These are phyloP conservation scores for Grosmannia penicillata DNA, from an alignment of 2,329 filamentous ascomycete species.

Conservation along the genomic window DNA sequence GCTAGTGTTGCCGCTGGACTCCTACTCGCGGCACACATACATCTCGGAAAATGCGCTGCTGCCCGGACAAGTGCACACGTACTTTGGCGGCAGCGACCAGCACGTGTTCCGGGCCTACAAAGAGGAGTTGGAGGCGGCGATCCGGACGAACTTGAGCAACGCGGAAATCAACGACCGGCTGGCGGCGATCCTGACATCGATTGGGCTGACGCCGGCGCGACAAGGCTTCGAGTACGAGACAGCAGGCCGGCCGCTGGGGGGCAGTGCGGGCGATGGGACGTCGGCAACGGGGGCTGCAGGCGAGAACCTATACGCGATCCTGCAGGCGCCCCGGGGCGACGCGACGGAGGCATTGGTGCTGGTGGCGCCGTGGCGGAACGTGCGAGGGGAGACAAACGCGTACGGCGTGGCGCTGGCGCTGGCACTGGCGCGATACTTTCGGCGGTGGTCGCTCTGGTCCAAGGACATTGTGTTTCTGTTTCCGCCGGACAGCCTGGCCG, in stretches of 20 bases:
- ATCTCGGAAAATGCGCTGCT: constrained; percentile 95
- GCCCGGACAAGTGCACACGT: constrained; percentile 92
- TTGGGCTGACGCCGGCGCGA: constrained; percentile 73
- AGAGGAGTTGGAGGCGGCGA: constrained; percentile 54
- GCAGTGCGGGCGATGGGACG: too few species aligned
- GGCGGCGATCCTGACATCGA: constrained; percentile 57
- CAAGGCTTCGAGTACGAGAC: constrained; percentile 85
- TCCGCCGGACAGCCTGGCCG: constrained; percentile 74
- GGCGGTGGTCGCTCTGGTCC: constrained; percentile 95
- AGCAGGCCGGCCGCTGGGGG: too few species aligned
- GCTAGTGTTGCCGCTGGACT: constrained; percentile 72
- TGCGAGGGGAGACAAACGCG: constrained; percentile 62
- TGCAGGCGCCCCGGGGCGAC: constrained; percentile 87
- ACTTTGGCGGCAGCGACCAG: constrained; percentile 93
- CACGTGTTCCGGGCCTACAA: constrained; percentile 84
- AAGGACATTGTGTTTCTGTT: constrained; percentile 95
- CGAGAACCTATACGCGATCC: constrained; percentile 84
- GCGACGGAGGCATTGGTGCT: constrained; percentile 94
- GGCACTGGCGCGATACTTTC: constrained; percentile 87
- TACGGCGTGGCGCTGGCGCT: constrained; percentile 79
- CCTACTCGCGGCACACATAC: constrained; percentile 85
- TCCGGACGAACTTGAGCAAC: constrained; percentile 37
- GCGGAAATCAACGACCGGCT: constrained; percentile 54
- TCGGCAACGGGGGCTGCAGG: constrained; percentile 61
- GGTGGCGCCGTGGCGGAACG: constrained; percentile 77